Conservation (phyloP, 169 alveolate species). For the Eimeria necatrix region DNA sequence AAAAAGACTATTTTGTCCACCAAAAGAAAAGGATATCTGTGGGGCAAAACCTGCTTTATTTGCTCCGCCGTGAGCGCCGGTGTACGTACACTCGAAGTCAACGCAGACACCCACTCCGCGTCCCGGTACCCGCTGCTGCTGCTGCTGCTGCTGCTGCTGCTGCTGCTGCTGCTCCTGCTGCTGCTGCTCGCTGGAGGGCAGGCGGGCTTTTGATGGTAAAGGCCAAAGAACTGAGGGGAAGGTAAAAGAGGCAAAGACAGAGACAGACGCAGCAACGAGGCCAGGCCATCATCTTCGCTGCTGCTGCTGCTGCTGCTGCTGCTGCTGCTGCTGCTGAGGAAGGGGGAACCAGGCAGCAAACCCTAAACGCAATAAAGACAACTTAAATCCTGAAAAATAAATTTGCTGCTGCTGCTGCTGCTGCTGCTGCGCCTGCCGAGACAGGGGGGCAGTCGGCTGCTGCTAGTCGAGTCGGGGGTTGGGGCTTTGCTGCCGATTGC, state of each 20-base stretch:
- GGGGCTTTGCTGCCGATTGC: constrained; percentile 47
- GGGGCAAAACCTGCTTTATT: constrained; percentile 84
- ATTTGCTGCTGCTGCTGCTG: background rate
- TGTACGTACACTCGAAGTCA: background rate
- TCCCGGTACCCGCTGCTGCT: constrained; percentile 1
- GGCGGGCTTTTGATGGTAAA: constrained; percentile 1
- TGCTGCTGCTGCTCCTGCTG: background rate
- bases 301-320: constrained; percentile 42
- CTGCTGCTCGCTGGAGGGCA: constrained; percentile 32
- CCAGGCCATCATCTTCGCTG: background rate
- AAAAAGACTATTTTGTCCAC: constrained; percentile 85
- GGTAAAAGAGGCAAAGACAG: background rate
- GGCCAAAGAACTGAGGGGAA: background rate
- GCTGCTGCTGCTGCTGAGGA: constrained; percentile 2
- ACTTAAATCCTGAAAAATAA: background rate
- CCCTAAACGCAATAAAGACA: background rate
- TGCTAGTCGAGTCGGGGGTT: background rate
- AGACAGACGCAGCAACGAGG: background rate
- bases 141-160: constrained; percentile 67
- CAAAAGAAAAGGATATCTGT: constrained; percentile 85
- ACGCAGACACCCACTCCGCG: constrained; percentile 4
- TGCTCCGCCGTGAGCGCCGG: constrained; percentile 80
- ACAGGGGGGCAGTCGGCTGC: background rate
- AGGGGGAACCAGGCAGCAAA: background rate
- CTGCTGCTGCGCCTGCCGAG: constrained; percentile 1